A percentile compares a stretch with the other conserved stretches of the same genome.
Conservation (phyloP, 768 basidiomycete genomes). For the Tylopilus cervinicoccineus region DNA sequence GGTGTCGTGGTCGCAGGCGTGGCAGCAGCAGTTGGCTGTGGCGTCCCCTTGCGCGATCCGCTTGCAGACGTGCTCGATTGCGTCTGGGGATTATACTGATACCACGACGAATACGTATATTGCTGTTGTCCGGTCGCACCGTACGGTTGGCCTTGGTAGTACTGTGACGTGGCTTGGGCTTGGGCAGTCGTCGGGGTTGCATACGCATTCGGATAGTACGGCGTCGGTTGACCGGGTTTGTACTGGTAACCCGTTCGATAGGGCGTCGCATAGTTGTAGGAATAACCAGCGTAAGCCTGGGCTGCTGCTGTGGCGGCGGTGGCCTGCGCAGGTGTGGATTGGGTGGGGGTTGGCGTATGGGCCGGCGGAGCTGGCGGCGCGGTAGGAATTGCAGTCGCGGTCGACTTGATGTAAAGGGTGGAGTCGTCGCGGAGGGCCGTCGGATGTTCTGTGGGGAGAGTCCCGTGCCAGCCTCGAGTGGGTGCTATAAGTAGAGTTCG, state of each 20-base stretch:
- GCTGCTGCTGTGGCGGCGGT: slow-evolving; percentile 22
- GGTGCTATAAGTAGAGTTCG: slow-evolving; percentile 60
- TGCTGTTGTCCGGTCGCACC: slow-evolving; percentile 34
- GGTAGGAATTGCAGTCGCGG: slow-evolving; percentile 33
- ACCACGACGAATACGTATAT: slow-evolving; percentile 43
- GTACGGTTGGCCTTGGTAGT: slow-evolving; percentile 37
- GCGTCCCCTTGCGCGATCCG: slow-evolving; percentile 41
- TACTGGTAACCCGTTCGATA: slow-evolving; percentile 35
- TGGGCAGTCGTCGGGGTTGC: slow-evolving; percentile 24
- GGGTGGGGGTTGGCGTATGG: slow-evolving; percentile 31
- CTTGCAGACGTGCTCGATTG: slow-evolving; percentile 19
- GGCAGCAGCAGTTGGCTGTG: slow-evolving; percentile 35
- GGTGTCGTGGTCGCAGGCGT: slow-evolving; percentile 24
- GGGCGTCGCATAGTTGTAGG: slow-evolving; percentile 35
- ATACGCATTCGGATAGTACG: slow-evolving; percentile 31
- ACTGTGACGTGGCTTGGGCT: slow-evolving; percentile 30
- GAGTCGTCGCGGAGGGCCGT: slow-evolving; percentile 71
- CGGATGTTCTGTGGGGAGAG: slow-evolving; percentile 51
- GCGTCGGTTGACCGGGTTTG: slow-evolving; percentile 34
- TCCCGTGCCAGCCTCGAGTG: slow-evolving; percentile 70
- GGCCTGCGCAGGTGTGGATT: slow-evolving; percentile 22
- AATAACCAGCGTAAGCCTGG: slow-evolving; percentile 30
- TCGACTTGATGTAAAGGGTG: slow-evolving; percentile 61
- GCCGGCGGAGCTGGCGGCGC: slow-evolving; percentile 32
- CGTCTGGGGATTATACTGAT: slow-evolving; percentile 37